A percentile compares a stretch with the other conserved stretches of the same genome.
Conservation (phyloP, 805 yeast species). For the Candida germanica region DNA sequence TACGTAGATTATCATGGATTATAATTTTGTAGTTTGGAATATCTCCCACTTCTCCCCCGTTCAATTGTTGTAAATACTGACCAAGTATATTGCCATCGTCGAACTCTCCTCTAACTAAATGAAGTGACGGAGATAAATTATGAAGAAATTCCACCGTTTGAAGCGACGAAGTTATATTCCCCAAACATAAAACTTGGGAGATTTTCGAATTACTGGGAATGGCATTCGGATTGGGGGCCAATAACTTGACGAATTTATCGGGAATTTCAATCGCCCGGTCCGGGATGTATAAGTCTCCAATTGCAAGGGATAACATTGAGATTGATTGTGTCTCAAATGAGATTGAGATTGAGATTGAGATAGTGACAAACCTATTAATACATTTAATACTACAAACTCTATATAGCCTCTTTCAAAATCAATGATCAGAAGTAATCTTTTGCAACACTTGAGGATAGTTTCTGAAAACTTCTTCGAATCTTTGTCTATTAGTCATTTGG, state of each 20-base stretch:
- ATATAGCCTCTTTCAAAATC: too few species aligned
- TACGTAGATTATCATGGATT: constrained; percentile 64
- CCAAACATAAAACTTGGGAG: constrained; percentile 78
- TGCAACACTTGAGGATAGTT: constrained; percentile 68
- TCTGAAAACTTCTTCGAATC: constrained; percentile 60
- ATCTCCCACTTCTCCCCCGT: constrained; percentile 14
- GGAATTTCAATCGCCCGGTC: constrained; percentile 70
- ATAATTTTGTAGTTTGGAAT: constrained; percentile 66
- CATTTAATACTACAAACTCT: too few species aligned
- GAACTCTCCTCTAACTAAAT: constrained; percentile 78
- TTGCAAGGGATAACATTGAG: constrained; percentile 53
- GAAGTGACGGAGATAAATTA: constrained; percentile 66
- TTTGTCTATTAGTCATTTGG: constrained; percentile 64
- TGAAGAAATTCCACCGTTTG: constrained; percentile 63
- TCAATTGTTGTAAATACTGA: constrained; percentile 24
- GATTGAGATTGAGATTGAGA: too few species aligned
- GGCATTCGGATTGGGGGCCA: constrained; percentile 58
- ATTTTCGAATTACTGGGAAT: constrained; percentile 57
- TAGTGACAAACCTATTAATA: too few species aligned
- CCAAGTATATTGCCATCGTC: constrained; percentile 48
- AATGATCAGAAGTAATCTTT: constrained; percentile 42
- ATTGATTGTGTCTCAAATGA: too few species aligned
- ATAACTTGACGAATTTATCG: constrained; percentile 63
- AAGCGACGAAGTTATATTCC: constrained; percentile 72
- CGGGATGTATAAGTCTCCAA: constrained; percentile 90